Evolutionary conservation across 257 asterid genomes (phyloP), one percentile per base, ranked within the genome.

Genomic region (Paraleonurus japonicus): DNA sequence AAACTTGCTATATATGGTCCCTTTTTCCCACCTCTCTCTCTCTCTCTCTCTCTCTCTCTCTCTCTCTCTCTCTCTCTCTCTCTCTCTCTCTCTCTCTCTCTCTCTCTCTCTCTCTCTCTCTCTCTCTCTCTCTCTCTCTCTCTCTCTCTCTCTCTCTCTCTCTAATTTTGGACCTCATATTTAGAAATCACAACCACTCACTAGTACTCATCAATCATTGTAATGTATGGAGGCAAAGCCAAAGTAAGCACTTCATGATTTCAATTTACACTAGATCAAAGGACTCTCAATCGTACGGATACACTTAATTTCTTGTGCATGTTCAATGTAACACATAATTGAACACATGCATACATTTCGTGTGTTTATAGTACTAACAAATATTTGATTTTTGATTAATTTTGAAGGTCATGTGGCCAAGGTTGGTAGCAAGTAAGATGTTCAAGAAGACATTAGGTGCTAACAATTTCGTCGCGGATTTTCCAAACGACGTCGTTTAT

Each of bases 381-480:
- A 35, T 35, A 35, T 35, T 7, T 43, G 17, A 13, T 33, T 5
- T n/a, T 61, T 35, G 43, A 47, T 58, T 4, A 22, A 5, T 22
- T 65, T 54, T 64, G 69, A 72, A 84, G 88, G 78, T 87, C 53
- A 81, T 84, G 86, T 87, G 92, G 92, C 92, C 92, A 8, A 82
- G 80, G 62, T 79, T 87, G 79, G 84, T 87, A 30, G 92, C 86
- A 3, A 84, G 88, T 67, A 87, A 87, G 79, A 74, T 87, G 73
- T 79, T 87, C 8, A 74, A 67, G 22, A 85, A 72, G 69, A 74
- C 83, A 80, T 54, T 81, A 47, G 86, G 86, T 1, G 75, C 80
- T 86, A 79, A 74, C 74, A 82, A 84, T 58, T 87, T 87, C 48
- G 86, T 82, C 16, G 81, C 89, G 3, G 92, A 87, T 81, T 80